A percentile compares a stretch with the other conserved stretches of the same genome.
These are phyloP conservation scores for Cicer yamashitae DNA, from an alignment of 306 rosid genomes.

Conservation along the genomic window DNA sequence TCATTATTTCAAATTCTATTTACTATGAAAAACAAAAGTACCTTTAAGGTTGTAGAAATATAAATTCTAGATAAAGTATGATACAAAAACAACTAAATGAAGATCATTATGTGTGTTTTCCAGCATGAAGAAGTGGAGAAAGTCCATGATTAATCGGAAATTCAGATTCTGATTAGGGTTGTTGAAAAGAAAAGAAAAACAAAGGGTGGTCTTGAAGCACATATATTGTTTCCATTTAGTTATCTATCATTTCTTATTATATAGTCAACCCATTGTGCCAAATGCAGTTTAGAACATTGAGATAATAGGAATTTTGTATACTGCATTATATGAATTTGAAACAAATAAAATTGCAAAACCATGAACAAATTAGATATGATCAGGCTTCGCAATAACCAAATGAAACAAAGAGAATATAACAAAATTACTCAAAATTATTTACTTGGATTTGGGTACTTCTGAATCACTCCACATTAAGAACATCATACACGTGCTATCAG, in stretches of 20 bases:
- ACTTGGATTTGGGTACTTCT: too few relatives aligned
- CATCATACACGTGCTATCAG: too few relatives aligned
- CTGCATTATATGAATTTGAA: neutral
- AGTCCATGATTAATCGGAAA: neutral
- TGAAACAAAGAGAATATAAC: neutral
- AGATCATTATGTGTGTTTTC: neutral
- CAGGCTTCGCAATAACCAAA: neutral
- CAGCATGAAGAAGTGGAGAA: constrained; percentile 1
- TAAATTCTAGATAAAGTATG: neutral
- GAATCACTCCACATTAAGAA: too few relatives aligned
- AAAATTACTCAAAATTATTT: too few relatives aligned
- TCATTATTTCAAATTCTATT: too few relatives aligned
- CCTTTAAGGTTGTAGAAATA: neutral
- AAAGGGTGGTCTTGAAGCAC: neutral
- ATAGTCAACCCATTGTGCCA: neutral
- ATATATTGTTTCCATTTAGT: constrained; percentile 13
- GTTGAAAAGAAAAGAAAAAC: neutral
- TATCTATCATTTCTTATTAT: neutral
- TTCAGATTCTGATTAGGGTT: neutral
- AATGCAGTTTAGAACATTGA: neutral
- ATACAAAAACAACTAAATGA: constrained; percentile 2
- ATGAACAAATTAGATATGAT: neutral
- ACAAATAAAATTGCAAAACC: neutral
- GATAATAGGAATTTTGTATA: neutral
- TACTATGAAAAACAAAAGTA: neutral